A percentile compares a stretch with the other conserved stretches of the same genome.
Conservation (phyloP, 352 stramenopile genomes). For the Pythium phragmiticola region DNA sequence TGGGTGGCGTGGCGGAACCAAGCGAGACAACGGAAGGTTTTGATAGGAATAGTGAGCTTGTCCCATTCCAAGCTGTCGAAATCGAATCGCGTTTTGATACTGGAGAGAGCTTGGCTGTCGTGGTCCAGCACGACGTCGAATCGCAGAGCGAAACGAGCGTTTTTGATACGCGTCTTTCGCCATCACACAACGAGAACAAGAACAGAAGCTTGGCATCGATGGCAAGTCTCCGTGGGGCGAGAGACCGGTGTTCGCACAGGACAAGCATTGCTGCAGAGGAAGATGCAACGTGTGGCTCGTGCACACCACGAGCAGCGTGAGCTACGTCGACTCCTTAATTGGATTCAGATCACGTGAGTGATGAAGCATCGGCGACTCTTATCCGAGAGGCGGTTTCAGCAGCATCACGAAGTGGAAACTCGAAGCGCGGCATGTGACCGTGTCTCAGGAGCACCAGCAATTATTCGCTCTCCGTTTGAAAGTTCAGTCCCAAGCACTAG, state of each 20-base stretch:
- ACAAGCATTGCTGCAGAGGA: background rate
- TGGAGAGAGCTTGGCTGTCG: background rate
- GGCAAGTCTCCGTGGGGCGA: background rate
- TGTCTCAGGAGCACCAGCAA: background rate
- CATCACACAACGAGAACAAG: background rate
- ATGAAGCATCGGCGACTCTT: background rate
- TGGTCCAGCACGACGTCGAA: background rate
- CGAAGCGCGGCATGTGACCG: background rate
- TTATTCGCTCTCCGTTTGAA: background rate
- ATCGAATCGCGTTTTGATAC: background rate
- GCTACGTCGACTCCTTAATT: background rate
- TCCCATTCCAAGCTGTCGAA: background rate
- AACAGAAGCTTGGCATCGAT: background rate
- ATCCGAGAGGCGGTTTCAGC: background rate
- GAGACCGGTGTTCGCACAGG: background rate
- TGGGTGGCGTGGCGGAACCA: constrained; percentile 1
- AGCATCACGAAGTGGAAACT: constrained; percentile 3
- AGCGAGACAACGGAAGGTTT: background rate
- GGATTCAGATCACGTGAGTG: background rate
- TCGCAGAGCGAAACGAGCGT: background rate
- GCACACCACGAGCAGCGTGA: background rate
- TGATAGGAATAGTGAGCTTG: background rate
- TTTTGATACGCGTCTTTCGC: background rate
- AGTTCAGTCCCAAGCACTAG: background rate
- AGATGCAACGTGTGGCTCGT: background rate